A percentile compares a stretch with the other conserved stretches of the same genome.
phyloP scores from a whole-genome alignment of 2,329 filamentous ascomycete species.

The Verticillium klebahnii region DNA sequence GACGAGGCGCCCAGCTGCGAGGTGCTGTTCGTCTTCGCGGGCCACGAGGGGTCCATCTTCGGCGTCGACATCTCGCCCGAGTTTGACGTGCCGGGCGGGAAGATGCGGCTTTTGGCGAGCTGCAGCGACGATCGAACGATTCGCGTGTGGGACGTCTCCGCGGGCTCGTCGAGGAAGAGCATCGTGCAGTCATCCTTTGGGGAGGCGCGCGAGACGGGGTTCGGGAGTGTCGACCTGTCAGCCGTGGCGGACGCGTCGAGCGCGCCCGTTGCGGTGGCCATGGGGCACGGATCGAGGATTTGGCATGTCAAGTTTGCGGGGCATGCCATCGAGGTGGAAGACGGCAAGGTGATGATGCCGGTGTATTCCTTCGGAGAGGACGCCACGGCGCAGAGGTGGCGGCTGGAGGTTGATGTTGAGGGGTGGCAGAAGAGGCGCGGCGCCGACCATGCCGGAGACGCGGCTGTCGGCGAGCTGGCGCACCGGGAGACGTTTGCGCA shows the following conservation, averaged over 20 bases:
- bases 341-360: conserved; percentile 27
- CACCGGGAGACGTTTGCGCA: conserved; percentile 54
- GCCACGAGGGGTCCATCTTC: conserved; percentile 91
- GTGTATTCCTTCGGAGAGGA: conserved; percentile 85
- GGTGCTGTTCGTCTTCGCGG: conserved; percentile 50
- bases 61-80: conserved; percentile 72
- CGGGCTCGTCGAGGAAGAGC: conserved; percentile 25
- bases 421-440: conserved; percentile 3
- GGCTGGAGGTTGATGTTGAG: conserved; percentile 35
- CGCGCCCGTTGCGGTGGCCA: conserved; percentile 61
- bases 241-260: conserved; percentile 21
- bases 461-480: conserved; percentile 30
- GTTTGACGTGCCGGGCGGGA: conserved; percentile 32
- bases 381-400: conserved; percentile 71
- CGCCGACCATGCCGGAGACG: conserved; percentile 5
- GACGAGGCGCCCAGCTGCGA: not conserved
- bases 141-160: conserved; percentile 78
- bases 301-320: conserved; percentile 74
- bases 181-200: conserved; percentile 19
- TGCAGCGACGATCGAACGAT: conserved; percentile 95
- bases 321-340: conserved; percentile 8
- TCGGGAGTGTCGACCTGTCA: conserved; percentile 36
- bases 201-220: conserved; percentile 56
- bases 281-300: conserved; percentile 86
- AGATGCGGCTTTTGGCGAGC: conserved; percentile 68